phyloP scores from a whole-genome alignment of 352 stramenopile species.

The Phytopythium cucurbitacearum region DNA sequence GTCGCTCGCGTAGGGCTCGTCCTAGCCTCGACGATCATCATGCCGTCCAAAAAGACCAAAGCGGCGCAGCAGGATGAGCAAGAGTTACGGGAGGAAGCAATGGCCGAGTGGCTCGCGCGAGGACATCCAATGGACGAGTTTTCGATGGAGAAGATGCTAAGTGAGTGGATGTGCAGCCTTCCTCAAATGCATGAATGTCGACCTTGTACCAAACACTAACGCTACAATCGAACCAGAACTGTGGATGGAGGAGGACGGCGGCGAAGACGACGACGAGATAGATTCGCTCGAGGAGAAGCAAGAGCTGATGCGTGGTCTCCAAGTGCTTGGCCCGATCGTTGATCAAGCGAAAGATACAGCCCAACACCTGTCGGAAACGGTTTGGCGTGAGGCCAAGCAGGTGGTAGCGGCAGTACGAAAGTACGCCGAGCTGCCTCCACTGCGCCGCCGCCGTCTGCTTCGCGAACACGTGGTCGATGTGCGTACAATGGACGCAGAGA shows the following conservation, averaged over 20 bases:
- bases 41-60: constrained; percentile 13
- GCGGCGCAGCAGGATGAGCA: constrained; percentile 24
- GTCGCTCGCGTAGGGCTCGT: no score
- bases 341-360: constrained; percentile 41
- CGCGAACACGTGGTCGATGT: constrained; percentile 59
- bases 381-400: constrained; percentile 37
- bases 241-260: constrained; percentile 61
- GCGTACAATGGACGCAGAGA: constrained; percentile 55
- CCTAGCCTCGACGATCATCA: background rate
- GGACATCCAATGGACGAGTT: constrained; percentile 59
- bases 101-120: constrained; percentile 69
- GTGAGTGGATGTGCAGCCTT: constrained; percentile 17
- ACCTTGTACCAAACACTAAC: background rate
- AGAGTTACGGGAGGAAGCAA: constrained; percentile 65
- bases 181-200: background rate
- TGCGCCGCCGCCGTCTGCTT: constrained; percentile 47
- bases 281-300: constrained; percentile 48
- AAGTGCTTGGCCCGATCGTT: constrained; percentile 36
- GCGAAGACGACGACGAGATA: constrained; percentile 34
- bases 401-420: constrained; percentile 36
- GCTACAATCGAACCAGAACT: constrained; percentile 29
- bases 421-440: constrained; percentile 52
- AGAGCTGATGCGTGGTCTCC: constrained; percentile 53
- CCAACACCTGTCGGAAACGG: constrained; percentile 27
- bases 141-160: constrained; percentile 73